These are phyloP conservation scores for Thinopyrum elongatum DNA, from an alignment of 176 grass and related monocot species.

Conservation along the genomic window DNA sequence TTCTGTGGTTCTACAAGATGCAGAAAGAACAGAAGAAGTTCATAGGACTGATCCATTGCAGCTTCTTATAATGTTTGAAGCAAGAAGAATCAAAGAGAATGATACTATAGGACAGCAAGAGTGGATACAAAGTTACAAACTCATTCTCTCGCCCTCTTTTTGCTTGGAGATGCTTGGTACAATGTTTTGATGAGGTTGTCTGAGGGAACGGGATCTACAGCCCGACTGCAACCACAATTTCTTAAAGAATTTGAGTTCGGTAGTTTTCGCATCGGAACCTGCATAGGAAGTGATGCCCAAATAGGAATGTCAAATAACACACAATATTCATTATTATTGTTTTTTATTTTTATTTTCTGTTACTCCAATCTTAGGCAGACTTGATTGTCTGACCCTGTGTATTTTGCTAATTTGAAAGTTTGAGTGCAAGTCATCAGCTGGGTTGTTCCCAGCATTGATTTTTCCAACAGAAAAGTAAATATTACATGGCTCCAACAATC, in stretches of 20 bases:
- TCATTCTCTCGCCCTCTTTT: neutral
- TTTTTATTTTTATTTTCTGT: neutral
- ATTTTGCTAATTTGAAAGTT: neutral
- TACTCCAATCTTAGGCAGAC: neutral
- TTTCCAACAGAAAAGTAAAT: neutral
- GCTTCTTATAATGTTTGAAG: conserved; percentile 24
- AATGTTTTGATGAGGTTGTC: conserved; percentile 25
- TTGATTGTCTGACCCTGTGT: neutral
- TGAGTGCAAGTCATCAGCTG: neutral
- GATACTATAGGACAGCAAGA: neutral
- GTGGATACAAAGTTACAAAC: conserved; percentile 5
- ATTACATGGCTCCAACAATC: neutral
- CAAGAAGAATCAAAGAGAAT: conserved; percentile 10
- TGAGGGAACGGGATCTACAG: conserved; percentile 31
- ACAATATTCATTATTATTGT: neutral
- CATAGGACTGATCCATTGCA: neutral
- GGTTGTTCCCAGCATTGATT: neutral
- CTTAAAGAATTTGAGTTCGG: conserved; percentile 69
- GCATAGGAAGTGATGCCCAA: conserved; percentile 36
- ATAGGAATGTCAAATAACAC: neutral
- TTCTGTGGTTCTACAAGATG: conserved; percentile 47
- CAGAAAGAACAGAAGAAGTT: conserved; percentile 30
- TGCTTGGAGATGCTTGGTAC: conserved; percentile 28
- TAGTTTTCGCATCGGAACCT: conserved; percentile 55
- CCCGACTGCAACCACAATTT: conserved; percentile 55